Conservation (phyloP, 2,329 filamentous ascomycete genomes). For the Cladophialophora yegresii region DNA sequence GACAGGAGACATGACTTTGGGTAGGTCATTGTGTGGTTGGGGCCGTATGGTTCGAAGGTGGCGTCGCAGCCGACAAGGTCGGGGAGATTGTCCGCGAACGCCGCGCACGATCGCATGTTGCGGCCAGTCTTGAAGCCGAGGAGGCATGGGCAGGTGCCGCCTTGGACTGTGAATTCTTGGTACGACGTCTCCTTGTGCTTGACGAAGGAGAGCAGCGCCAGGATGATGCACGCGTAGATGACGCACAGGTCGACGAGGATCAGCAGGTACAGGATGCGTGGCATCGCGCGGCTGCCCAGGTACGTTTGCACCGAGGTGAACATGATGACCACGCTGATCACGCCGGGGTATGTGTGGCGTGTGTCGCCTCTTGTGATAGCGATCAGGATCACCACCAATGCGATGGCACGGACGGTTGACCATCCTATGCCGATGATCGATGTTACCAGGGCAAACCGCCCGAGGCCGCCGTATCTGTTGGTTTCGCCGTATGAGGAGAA, state of each 20-base stretch:
- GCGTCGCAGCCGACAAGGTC: constrained; percentile 13
- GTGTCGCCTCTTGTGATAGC: constrained; percentile 19
- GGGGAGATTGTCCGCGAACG: constrained; percentile 2
- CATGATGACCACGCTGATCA: constrained; percentile 24
- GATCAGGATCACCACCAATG: constrained; percentile 11
- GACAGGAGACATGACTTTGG: constrained; percentile 23
- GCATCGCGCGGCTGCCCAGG: constrained; percentile 23
- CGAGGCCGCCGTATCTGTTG: constrained; percentile 17
- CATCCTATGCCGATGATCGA: constrained; percentile 18
- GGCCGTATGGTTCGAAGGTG: constrained; percentile 5
- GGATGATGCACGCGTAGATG: constrained; percentile 18
- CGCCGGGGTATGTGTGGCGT: constrained; percentile 20
- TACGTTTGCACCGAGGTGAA: constrained; percentile 26
- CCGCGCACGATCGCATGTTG: constrained; percentile 15
- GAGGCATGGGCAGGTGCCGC: constrained; percentile 20
- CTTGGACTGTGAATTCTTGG: constrained; percentile 17
- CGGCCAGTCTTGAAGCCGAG: constrained; percentile 20
- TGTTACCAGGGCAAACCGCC: constrained; percentile 14
- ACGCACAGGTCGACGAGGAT: constrained; percentile 19
- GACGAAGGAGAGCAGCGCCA: constrained; percentile 18
- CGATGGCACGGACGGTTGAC: constrained; percentile 19
- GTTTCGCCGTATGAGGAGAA: background rate
- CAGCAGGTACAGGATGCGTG: constrained; percentile 24
- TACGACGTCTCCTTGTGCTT: constrained; percentile 20
- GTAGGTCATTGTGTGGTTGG: constrained; percentile 20